Evolutionary conservation across 805 yeast genomes (phyloP).

Genomic region (Cyberlindnera americana): DNA sequence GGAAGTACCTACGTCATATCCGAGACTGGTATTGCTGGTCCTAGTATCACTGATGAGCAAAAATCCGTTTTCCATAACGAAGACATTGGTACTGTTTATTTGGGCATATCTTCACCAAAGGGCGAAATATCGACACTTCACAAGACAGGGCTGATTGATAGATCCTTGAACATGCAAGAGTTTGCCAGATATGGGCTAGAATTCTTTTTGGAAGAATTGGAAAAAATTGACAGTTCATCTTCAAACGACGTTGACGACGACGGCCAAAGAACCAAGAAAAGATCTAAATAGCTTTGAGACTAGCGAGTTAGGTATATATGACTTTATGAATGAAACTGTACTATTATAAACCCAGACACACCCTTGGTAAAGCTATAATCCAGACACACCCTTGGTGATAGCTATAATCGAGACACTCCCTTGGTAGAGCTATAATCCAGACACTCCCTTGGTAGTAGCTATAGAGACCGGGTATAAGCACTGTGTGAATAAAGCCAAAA

Average conservation of each 20-base stretch:
- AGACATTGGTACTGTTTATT: conserved; percentile 62
- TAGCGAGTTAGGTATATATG: no score
- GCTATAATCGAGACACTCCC: no score
- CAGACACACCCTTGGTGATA: no score
- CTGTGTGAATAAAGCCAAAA: no score
- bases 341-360: no score
- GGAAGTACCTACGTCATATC: conserved; percentile 81
- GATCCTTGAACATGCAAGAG: conserved; percentile 68
- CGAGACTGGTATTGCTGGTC: conserved; percentile 90
- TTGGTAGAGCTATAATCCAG: no score
- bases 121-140: conserved; percentile 47
- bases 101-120: conserved; percentile 67
- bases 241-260: conserved; percentile 5
- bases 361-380: no score
- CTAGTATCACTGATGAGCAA: conserved; percentile 41
- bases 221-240: conserved; percentile 17
- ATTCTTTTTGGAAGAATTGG: conserved; percentile 51
- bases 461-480: no score
- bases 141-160: conserved; percentile 44
- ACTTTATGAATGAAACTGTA: no score
- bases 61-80: conserved; percentile 29
- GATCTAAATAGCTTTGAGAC: no score
- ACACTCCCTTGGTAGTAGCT: no score
- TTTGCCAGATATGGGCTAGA: conserved; percentile 68
- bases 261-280: conserved; percentile 9